These are phyloP conservation scores for Suillus spraguei DNA, from an alignment of 768 basidiomycete species.

Conservation along the genomic window DNA sequence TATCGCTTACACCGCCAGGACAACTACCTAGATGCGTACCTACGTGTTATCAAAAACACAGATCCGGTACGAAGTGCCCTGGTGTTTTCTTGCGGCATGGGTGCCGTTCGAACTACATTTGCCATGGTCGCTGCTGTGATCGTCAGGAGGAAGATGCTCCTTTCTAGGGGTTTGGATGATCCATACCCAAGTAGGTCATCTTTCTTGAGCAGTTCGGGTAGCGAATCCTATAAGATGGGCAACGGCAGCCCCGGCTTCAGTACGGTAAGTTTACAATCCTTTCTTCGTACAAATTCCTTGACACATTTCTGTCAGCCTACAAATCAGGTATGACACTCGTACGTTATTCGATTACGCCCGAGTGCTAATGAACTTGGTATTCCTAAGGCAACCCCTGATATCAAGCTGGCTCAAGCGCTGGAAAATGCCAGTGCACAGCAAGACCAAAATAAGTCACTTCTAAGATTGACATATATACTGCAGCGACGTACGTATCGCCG, in stretches of 20 bases:
- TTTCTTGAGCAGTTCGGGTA: constrained; percentile 15
- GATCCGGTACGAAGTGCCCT: constrained; percentile 83
- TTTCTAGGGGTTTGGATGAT: constrained; percentile 67
- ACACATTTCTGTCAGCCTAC: constrained; percentile 22
- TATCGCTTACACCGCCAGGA: constrained; percentile 47
- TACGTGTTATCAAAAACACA: constrained; percentile 74
- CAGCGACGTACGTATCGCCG: constrained; percentile 60
- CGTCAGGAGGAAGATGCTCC: constrained; percentile 74
- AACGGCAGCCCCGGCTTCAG: constrained; percentile 41
- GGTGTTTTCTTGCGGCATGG: constrained; percentile 97
- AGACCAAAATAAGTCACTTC: constrained; percentile 72
- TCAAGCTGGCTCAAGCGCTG: constrained; percentile 60
- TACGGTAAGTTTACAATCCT: constrained; percentile 43
- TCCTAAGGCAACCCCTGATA: constrained; percentile 49
- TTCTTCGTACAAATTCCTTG: constrained; percentile 3
- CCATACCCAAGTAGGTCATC: constrained; percentile 62
- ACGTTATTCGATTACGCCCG: neutral
- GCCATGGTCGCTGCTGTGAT: constrained; percentile 95
- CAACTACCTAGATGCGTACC: constrained; percentile 94
- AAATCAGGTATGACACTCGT: constrained; percentile 28
- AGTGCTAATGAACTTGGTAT: constrained; percentile 24
- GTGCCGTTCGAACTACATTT: constrained; percentile 94
- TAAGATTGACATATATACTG: constrained; percentile 79
- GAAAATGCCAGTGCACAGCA: constrained; percentile 82
- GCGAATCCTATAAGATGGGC: constrained; percentile 19